These are phyloP conservation scores for Annulohypoxylon moriforme DNA, from an alignment of 495 filamentous ascomycete species.

Conservation along the genomic window DNA sequence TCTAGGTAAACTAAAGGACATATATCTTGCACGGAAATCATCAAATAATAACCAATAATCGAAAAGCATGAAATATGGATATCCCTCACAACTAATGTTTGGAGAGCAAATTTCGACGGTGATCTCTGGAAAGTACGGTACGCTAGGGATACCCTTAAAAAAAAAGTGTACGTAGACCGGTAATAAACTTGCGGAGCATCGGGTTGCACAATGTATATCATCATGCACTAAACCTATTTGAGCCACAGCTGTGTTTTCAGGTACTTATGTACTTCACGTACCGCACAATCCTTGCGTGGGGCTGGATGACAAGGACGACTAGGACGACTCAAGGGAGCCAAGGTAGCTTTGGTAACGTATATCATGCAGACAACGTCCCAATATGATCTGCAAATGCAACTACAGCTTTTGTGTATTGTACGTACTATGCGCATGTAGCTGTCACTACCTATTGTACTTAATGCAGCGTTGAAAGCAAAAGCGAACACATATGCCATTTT, in stretches of 20 bases:
- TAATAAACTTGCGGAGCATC: slow-evolving; percentile 9
- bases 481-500: neutral
- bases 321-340: neutral
- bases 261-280: neutral
- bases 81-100: neutral
- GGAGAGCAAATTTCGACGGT: neutral
- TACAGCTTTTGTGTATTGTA: slow-evolving; percentile 7
- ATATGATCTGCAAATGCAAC: slow-evolving; percentile 24
- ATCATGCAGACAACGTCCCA: slow-evolving; percentile 24
- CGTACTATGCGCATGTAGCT: neutral
- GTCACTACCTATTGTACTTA: neutral
- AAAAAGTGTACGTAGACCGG: slow-evolving; percentile 2
- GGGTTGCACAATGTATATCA: slow-evolving; percentile 14
- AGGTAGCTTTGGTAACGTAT: slow-evolving; percentile 13
- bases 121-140: neutral
- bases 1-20: neutral
- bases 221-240: slow-evolving; percentile 8
- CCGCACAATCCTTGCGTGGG: slow-evolving; percentile 1
- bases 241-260: neutral
- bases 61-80: neutral
- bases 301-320: neutral
- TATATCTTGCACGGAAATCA: neutral
- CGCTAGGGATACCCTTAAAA: neutral
- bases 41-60: neutral
- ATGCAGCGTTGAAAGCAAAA: neutral